These are phyloP conservation scores for Hygrophila difformis DNA, from an alignment of 257 asterid genomes.

Conservation along the genomic window DNA sequence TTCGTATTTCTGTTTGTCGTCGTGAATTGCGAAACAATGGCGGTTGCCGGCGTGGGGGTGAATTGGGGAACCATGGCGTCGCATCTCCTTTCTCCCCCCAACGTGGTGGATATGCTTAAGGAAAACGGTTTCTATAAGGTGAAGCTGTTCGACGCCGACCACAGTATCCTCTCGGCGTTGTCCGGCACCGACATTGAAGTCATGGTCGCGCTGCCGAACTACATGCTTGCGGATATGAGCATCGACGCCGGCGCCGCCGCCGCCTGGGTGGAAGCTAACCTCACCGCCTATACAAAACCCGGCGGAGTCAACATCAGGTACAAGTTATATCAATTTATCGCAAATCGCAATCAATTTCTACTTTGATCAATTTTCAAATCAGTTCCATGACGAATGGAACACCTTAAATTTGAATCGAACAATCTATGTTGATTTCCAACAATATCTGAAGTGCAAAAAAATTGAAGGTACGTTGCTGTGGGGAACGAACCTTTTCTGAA, in stretches of 20 bases:
- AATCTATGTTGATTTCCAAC: neutral
- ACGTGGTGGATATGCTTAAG: conserved; percentile 59
- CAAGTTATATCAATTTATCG: neutral
- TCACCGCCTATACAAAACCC: conserved; percentile 45
- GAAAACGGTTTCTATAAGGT: conserved; percentile 72
- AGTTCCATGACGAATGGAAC: no score
- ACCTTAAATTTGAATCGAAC: no score
- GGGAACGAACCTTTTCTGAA: conserved; percentile 89
- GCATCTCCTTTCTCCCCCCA: conserved; percentile 45
- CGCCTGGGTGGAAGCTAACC: conserved; percentile 77
- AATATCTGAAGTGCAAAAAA: no score
- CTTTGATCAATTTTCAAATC: neutral
- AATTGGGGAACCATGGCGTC: conserved; percentile 95
- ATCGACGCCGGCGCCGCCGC: conserved; percentile 50
- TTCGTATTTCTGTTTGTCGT: no score
- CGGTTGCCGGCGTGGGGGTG: conserved; percentile 41
- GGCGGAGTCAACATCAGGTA: conserved; percentile 84
- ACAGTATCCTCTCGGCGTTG: conserved; percentile 46
- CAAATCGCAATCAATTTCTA: neutral
- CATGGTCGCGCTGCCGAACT: conserved; percentile 82
- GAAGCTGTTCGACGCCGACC: conserved; percentile 87
- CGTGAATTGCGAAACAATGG: no score
- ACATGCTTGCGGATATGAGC: conserved; percentile 71
- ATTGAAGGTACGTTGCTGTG: conserved; percentile 77
- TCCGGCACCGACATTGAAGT: conserved; percentile 57